Percentiles rank a stretch among this genome's conserved stretches.
These are phyloP conservation scores for Fonsecaea pugnacius DNA, from an alignment of 2,329 filamentous ascomycete species.

Conservation along the genomic window DNA sequence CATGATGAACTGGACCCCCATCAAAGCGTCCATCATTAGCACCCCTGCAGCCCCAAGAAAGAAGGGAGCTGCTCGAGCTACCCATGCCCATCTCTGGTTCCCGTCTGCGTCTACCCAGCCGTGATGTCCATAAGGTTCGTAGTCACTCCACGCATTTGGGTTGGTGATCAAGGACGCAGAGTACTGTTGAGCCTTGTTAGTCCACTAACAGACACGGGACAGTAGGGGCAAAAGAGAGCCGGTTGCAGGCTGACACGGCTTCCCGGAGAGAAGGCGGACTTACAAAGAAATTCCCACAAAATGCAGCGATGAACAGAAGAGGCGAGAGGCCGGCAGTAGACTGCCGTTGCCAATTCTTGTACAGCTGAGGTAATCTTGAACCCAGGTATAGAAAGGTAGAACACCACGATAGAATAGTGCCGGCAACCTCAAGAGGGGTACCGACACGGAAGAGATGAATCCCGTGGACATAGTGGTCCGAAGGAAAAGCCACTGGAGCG, in stretches of 20 bases:
- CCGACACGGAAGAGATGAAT: conserved; percentile 38
- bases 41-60: conserved; percentile 70
- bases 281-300: conserved; percentile 67
- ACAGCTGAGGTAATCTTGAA: conserved; percentile 67
- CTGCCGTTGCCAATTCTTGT: conserved; percentile 66
- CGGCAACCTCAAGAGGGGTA: conserved; percentile 49
- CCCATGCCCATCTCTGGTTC: conserved; percentile 61
- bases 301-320: conserved; percentile 67
- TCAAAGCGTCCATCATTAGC: conserved; percentile 63
- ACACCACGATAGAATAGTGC: conserved; percentile 60
- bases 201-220: not conserved
- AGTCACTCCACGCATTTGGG: conserved; percentile 65
- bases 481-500: conserved; percentile 37
- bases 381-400: conserved; percentile 62
- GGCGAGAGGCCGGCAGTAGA: conserved; percentile 68
- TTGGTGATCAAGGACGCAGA: conserved; percentile 65
- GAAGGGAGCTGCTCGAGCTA: conserved; percentile 64
- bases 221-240: not conserved
- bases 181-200: conserved; percentile 46
- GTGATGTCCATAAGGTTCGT: conserved; percentile 59
- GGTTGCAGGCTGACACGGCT: not conserved
- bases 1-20: conserved; percentile 66
- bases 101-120: conserved; percentile 65
- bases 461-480: conserved; percentile 31
- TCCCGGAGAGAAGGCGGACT: not conserved